Base-by-base conservation (phyloP, 768 basidiomycete genomes). In the Panellus pusillus region DNA sequence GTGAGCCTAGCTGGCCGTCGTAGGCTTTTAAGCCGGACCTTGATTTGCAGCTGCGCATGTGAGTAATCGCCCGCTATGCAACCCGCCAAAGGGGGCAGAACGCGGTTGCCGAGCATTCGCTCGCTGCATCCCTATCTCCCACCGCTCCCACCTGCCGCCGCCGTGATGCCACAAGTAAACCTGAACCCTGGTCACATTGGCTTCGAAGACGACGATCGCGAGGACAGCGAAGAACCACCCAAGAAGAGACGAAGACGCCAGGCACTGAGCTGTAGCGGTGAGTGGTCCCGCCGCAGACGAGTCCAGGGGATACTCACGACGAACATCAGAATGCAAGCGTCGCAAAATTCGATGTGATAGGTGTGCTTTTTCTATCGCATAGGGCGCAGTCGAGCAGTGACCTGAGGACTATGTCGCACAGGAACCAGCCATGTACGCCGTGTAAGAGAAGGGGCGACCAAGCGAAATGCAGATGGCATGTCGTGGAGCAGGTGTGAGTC, bases 341-440 rank as follows among this genome's bases (percentile, higher is more conserved):
- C 71, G 82, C 19, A 82, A 82, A 69, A 82, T 83, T 61, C 80
- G 78, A 61, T 82, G 81, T 63, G 81, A 83, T 67, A 80, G 77
- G 77, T 78, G 57, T 56, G 70, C 24, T 24, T 24, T 24, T 24
- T 11, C 44, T 4, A 15, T 29, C 18, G 19, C 24, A 12, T 31
- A 19, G 20, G 47, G 29, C 20, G 13, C 24, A 11, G 32, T 9
- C 11, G 11, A 14, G 11, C 32, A 35, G 32, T 35, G 32, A 35
- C 32, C 32, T 14, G 11, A 24, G 24, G 19, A 28, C 9, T 47
- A 7, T 29, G 17, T 20, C 13, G 55, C 63, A 35, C 59, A 79
- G 81, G 58, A 72, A 75, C 6, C 78, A 80, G 47, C 81, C 81
- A 27, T 83, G 81, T 65, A 79, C 76, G 4, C 79, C 81, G 2